Evolutionary conservation across 2,329 filamentous ascomycete genomes (phyloP).

Genomic region (Xylariaceae sp.): DNA sequence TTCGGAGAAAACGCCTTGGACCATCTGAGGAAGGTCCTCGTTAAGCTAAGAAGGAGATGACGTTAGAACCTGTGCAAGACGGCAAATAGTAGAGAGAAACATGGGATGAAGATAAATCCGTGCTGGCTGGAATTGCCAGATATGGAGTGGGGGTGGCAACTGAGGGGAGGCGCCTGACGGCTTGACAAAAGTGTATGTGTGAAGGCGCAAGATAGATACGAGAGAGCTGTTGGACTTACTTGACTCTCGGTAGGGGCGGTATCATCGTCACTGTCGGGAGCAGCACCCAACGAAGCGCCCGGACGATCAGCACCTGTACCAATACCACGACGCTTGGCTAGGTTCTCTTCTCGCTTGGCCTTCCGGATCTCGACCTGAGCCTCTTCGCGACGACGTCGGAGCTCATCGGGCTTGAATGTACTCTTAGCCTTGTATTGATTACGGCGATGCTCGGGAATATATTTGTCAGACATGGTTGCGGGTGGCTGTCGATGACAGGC

Average conservation of each 20-base stretch:
- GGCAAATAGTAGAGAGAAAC: background rate
- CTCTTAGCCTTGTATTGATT: slow-evolving; percentile 99
- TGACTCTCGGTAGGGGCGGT: slow-evolving; percentile 93
- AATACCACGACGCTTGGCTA: slow-evolving; percentile 97
- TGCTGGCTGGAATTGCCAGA: too few species aligned
- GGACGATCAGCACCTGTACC: slow-evolving; percentile 79
- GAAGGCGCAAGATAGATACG: slow-evolving; percentile 7
- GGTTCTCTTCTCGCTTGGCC: slow-evolving; percentile 97
- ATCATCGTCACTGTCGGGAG: slow-evolving; percentile 97
- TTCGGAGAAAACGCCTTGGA: slow-evolving; percentile 96
- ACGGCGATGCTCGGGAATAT: slow-evolving; percentile 98
- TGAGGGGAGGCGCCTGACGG: background rate
- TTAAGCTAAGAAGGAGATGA: slow-evolving; percentile 70
- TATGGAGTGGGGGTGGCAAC: background rate
- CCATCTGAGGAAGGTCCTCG: slow-evolving; percentile 98
- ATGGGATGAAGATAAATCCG: background rate
- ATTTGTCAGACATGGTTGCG: slow-evolving; percentile 91
- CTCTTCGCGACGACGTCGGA: slow-evolving; percentile 96
- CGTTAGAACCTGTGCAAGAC: slow-evolving; percentile 37
- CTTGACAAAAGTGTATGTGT: background rate
- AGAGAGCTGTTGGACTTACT: slow-evolving; percentile 62
- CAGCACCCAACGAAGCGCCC: slow-evolving; percentile 83
- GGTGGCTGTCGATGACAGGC: slow-evolving; percentile 27
- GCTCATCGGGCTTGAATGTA: slow-evolving; percentile 98
- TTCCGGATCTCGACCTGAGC: slow-evolving; percentile 99